phyloP scores from a whole-genome alignment of 163 green algal species.

The Coccomyxa subellipsoidea region DNA sequence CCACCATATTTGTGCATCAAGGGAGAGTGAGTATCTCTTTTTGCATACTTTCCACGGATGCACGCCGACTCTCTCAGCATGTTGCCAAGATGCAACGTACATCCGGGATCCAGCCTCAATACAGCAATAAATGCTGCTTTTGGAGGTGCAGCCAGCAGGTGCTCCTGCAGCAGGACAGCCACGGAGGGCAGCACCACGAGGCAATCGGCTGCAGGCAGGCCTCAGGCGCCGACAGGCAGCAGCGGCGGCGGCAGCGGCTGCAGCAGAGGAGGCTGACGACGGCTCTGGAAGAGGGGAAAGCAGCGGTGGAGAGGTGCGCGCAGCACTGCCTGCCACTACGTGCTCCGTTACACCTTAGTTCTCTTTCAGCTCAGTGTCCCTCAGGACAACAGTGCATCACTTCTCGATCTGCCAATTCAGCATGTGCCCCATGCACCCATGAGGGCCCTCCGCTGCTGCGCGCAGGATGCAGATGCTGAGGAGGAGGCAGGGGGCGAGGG shows the following conservation, averaged over 20 bases:
- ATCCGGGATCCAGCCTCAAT: background rate
- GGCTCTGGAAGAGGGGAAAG: slow-evolving; percentile 13
- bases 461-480: slow-evolving; percentile 52
- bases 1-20: background rate
- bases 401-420: background rate
- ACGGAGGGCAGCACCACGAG: background rate
- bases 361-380: background rate
- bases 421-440: background rate
- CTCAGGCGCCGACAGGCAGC: slow-evolving; percentile 15
- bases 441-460: background rate
- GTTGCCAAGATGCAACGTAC: background rate
- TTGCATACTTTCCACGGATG: background rate
- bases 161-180: background rate
- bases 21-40: background rate
- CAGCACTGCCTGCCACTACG: too few relatives aligned
- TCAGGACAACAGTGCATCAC: background rate
- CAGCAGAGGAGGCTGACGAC: background rate
- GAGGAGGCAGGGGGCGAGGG: background rate
- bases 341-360: slow-evolving; percentile 11
- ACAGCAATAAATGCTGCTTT: background rate
- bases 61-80: background rate
- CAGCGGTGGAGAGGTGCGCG: slow-evolving; percentile 27
- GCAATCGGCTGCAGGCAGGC: slow-evolving; percentile 14
- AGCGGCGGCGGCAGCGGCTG: slow-evolving; percentile 15
- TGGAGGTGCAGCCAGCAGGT: background rate